phyloP scores from a whole-genome alignment of 352 stramenopile genomes.

The Blastocystis hominis region DNA sequence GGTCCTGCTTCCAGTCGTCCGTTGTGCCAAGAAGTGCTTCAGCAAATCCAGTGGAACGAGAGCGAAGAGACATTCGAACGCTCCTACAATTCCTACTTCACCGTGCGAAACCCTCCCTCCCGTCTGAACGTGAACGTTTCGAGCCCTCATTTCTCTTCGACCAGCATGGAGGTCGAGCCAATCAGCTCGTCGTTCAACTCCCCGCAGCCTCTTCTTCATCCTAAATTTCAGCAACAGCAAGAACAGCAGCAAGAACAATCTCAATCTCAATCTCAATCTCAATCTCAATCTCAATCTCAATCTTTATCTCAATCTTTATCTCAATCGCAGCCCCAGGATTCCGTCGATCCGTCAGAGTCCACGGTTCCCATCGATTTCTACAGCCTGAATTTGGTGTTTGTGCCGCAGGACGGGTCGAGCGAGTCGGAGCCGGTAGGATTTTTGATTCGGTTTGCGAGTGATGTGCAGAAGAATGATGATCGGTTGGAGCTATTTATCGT shows the following conservation, averaged over 20 bases:
- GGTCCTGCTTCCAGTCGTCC: not conserved
- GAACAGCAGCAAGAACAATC: not conserved
- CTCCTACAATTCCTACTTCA: not conserved
- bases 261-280: not conserved
- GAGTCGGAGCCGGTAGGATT: not conserved
- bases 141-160: not conserved
- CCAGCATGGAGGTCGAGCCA: not conserved
- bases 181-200: not conserved
- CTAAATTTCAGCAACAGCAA: not conserved
- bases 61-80: not conserved
- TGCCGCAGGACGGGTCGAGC: not conserved
- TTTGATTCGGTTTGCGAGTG: not conserved
- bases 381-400: constrained; percentile 13
- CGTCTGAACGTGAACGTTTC: not conserved
- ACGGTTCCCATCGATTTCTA: not conserved
- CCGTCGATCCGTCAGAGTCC: not conserved
- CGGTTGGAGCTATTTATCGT: not conserved
- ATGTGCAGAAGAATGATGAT: not conserved
- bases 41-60: not conserved
- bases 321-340: not conserved
- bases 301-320: not conserved
- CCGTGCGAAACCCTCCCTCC: not conserved
- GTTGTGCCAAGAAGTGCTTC: not conserved
- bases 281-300: not conserved
- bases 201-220: not conserved